Evolutionary conservation across 768 basidiomycete genomes (phyloP), one percentile per base, ranked within the genome.

Genomic region (Fomitopsis serialis): DNA sequence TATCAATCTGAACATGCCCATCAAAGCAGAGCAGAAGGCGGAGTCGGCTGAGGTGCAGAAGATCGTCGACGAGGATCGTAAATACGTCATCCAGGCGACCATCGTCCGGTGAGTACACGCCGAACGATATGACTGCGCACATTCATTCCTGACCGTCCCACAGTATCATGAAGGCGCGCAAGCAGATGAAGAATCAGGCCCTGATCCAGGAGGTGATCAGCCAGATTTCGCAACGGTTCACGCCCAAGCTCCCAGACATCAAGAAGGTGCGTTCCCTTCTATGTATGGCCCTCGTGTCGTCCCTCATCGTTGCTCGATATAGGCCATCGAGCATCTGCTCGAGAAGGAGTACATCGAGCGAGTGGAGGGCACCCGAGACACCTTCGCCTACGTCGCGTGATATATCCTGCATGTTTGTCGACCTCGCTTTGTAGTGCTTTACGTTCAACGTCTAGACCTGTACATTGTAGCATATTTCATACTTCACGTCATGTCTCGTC

Each of bases 261-360:
- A 98, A 98, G 72, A 95, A 96, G 84, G 91, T 88, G 17, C 10
- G 68, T 60, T n/a, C n/a, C 35, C 40, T 2, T 42, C 45, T 46
- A 32, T 6, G 15, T 52, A 22, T 37, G 3, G 21, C 10, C 6
- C 43, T 11, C n/a, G 53, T 54, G 21, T 42, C 27, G 11, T 19
- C 19, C 3, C 42, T 22, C n/a, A 32, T 32, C 29, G 29, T 32
- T n/a, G n/a, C n/a, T 17, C 45, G 50, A 11, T 47, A 12, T 54
- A 90, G 88, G 90, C 92, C 2, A 96, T 98, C 54, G 93, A 96
- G 65, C 84, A 84, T 13, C 74, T 98, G 19, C 75, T 98, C 45
- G 96, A 98, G 74, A 96, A 96, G 73, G 96, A 99, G 68, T 99
- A 98, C 68, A 89, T 99, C 61, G 95, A 98, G 66, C 86, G 96